Percentiles rank a stretch among this genome's conserved stretches.
phyloP scores from a whole-genome alignment of 192 early-diverging fungal genomes.

The Coemansia guatemalensis region DNA sequence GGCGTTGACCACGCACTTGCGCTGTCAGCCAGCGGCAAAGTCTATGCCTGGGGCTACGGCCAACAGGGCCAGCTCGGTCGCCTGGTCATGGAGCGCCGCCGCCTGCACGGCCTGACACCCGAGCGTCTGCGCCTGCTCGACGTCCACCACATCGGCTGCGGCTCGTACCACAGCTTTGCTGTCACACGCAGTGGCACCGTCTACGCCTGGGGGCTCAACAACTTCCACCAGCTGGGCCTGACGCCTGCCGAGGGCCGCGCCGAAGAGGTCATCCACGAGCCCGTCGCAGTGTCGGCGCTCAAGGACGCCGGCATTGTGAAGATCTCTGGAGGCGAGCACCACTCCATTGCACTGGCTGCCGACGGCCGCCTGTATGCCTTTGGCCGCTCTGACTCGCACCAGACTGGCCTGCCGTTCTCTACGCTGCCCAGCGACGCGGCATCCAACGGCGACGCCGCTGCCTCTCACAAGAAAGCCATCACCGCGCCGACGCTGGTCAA shows the following conservation, averaged over 20 bases:
- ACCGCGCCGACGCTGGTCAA: slow-evolving; percentile 58
- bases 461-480: slow-evolving; percentile 59
- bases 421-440: slow-evolving; percentile 34
- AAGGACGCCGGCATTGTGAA: slow-evolving; percentile 46
- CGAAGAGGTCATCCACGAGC: slow-evolving; percentile 56
- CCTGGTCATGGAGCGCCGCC: slow-evolving; percentile 70
- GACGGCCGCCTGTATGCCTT: slow-evolving; percentile 78
- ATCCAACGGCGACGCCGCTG: slow-evolving; percentile 16
- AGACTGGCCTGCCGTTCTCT: slow-evolving; percentile 68
- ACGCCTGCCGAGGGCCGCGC: slow-evolving; percentile 40
- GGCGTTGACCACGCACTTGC: slow-evolving; percentile 88
- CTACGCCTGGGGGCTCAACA: slow-evolving; percentile 88
- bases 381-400: slow-evolving; percentile 80
- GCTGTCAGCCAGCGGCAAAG: slow-evolving; percentile 65
- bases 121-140: slow-evolving; percentile 57
- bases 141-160: slow-evolving; percentile 69
- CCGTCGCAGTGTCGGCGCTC: slow-evolving; percentile 58
- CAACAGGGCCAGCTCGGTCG: slow-evolving; percentile 90
- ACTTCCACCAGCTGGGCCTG: slow-evolving; percentile 83
- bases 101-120: slow-evolving; percentile 61
- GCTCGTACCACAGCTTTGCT: slow-evolving; percentile 83
- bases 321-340: slow-evolving; percentile 86
- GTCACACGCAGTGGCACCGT: slow-evolving; percentile 66
- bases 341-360: slow-evolving; percentile 72
- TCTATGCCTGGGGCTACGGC: slow-evolving; percentile 89